Conservation (phyloP, 768 basidiomycete genomes). For the Trametes cingulata region DNA sequence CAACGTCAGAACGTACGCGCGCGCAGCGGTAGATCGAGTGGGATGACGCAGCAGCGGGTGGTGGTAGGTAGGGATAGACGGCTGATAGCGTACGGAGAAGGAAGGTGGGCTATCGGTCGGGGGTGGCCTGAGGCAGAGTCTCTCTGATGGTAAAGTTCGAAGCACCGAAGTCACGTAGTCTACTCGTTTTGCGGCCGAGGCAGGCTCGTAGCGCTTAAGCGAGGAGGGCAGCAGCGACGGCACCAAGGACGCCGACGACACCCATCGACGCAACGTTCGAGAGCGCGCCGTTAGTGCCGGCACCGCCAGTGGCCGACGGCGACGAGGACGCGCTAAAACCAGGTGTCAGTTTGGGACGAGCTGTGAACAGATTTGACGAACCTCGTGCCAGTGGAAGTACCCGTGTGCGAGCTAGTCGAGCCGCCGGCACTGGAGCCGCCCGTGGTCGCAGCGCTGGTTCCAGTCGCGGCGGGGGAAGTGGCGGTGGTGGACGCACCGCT, state of each 20-base stretch:
- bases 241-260: slow-evolving; percentile 41
- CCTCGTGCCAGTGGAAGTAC: background rate
- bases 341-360: slow-evolving; percentile 8
- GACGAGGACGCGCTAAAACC: slow-evolving; percentile 20
- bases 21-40: background rate
- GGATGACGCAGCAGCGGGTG: background rate
- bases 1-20: slow-evolving; percentile 1
- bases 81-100: slow-evolving; percentile 11
- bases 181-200: slow-evolving; percentile 11
- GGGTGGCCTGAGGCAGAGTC: slow-evolving; percentile 16
- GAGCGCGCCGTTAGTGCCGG: slow-evolving; percentile 34
- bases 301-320: slow-evolving; percentile 24
- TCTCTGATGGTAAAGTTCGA: slow-evolving; percentile 18
- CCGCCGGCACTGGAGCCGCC: background rate
- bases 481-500: background rate
- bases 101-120: slow-evolving; percentile 19
- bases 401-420: slow-evolving; percentile 6
- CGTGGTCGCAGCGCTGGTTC: slow-evolving; percentile 1
- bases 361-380: background rate
- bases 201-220: slow-evolving; percentile 28
- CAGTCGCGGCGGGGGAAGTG: background rate
- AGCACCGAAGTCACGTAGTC: background rate
- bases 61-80: background rate
- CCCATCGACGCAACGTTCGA: slow-evolving; percentile 29
- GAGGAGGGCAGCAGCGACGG: slow-evolving; percentile 40